phyloP scores from a whole-genome alignment of 2,329 filamentous ascomycete genomes.

The Aspergillus viridinutans region DNA sequence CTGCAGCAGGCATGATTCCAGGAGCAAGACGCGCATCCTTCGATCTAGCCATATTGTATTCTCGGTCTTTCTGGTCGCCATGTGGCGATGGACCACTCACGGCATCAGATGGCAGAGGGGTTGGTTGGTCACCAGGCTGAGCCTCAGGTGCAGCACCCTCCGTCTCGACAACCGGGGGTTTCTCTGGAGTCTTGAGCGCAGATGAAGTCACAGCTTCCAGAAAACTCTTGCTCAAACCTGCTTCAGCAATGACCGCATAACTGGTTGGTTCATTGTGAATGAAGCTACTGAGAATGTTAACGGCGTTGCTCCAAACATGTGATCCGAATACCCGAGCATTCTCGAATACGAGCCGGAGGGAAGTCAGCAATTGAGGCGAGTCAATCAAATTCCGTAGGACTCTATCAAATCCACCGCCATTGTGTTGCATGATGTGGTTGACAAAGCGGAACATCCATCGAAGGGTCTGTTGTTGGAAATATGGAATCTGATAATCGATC shows the following conservation, averaged over 20 bases:
- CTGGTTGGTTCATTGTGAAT: slow-evolving; percentile 99
- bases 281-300: slow-evolving; percentile 88
- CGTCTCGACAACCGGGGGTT: slow-evolving; percentile 21
- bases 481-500: slow-evolving; percentile 91
- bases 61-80: slow-evolving; percentile 20
- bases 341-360: slow-evolving; percentile 75
- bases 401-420: slow-evolving; percentile 80
- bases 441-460: slow-evolving; percentile 95
- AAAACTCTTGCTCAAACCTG: slow-evolving; percentile 80
- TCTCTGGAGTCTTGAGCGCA: slow-evolving; percentile 34
- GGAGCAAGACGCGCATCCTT: slow-evolving; percentile 47
- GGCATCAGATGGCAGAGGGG: slow-evolving; percentile 32
- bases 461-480: slow-evolving; percentile 86
- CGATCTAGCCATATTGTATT: slow-evolving; percentile 29
- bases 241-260: slow-evolving; percentile 92
- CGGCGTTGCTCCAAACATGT: slow-evolving; percentile 91
- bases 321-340: slow-evolving; percentile 79
- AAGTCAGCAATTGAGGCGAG: slow-evolving; percentile 75
- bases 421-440: slow-evolving; percentile 86
- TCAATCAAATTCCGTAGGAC: slow-evolving; percentile 90
- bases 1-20: slow-evolving; percentile 79
- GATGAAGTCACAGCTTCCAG: slow-evolving; percentile 69
- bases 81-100: slow-evolving; percentile 19
- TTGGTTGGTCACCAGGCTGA: slow-evolving; percentile 32
- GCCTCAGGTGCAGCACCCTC: slow-evolving; percentile 20